A percentile compares a stretch with the other conserved stretches of the same genome.
These are phyloP conservation scores for Colletotrichum ledebouriae DNA, from an alignment of 2,329 filamentous ascomycete genomes.

Conservation along the genomic window DNA sequence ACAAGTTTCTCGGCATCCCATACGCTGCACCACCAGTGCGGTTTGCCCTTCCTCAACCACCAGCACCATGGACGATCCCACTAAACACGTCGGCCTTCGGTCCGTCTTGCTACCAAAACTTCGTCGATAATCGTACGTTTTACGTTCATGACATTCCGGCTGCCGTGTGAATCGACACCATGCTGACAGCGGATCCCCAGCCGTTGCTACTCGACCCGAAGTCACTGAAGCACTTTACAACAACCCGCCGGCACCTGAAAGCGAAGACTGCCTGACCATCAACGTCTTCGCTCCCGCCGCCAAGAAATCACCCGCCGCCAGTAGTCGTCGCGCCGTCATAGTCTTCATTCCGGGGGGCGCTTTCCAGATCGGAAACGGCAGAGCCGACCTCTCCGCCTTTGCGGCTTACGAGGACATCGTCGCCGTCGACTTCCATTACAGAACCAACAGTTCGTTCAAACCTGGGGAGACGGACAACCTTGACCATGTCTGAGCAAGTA, in stretches of 20 bases:
- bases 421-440: constrained; percentile 47
- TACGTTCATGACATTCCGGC: rapidly evolving
- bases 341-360: constrained; percentile 48
- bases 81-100: constrained; percentile 7
- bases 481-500: too few species aligned
- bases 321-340: constrained; percentile 41
- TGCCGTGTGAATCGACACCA: too few species aligned
- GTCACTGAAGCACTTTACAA: background rate
- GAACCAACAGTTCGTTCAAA: constrained; percentile 44
- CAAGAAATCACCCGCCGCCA: background rate
- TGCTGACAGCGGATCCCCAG: background rate
- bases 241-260: constrained; percentile 37
- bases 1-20: constrained; percentile 64
- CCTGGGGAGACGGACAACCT: too few species aligned
- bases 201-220: constrained; percentile 3
- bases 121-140: constrained; percentile 12
- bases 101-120: constrained; percentile 24
- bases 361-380: constrained; percentile 46
- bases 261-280: constrained; percentile 49
- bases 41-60: background rate
- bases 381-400: constrained; percentile 41
- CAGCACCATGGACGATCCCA: background rate
- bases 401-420: constrained; percentile 48
- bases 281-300: constrained; percentile 48
- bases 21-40: constrained; percentile 67